Conservation (phyloP, 1,284 basidiomycete species). For the Puccinia hordei region DNA sequence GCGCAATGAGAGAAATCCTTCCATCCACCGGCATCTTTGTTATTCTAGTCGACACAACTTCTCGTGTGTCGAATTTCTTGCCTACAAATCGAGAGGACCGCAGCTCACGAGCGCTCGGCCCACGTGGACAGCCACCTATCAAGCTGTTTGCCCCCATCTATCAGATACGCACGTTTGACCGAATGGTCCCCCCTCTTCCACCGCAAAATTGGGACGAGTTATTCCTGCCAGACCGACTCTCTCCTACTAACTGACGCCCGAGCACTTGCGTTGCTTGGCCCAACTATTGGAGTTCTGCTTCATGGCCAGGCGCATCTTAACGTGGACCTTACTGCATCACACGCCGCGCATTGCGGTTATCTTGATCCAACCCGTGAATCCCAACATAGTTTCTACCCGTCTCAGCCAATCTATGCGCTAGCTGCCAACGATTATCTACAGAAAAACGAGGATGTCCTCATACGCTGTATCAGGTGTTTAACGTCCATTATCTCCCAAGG, state of each 20-base stretch:
- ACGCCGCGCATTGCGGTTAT: not conserved
- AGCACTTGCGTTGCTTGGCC: conserved; percentile 10
- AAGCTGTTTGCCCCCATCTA: not conserved
- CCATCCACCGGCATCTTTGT: too few species aligned
- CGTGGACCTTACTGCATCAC: not conserved
- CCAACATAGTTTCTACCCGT: conserved; percentile 7
- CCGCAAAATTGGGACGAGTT: not conserved
- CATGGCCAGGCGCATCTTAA: conserved; percentile 18
- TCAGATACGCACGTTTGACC: not conserved
- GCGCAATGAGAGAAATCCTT: too few species aligned
- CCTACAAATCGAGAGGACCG: too few species aligned
- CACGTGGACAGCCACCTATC: too few species aligned
- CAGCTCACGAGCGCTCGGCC: too few species aligned
- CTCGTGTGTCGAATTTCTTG: too few species aligned
- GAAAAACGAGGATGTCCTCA: not conserved
- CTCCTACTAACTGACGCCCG: not conserved
- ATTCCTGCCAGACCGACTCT: not conserved
- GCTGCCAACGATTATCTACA: not conserved
- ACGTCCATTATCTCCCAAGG: not conserved
- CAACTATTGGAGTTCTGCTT: conserved; percentile 1
- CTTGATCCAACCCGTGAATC: not conserved
- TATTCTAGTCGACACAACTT: too few species aligned
- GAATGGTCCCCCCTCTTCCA: not conserved
- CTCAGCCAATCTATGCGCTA: conserved; percentile 1
- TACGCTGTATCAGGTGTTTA: not conserved